Conservation (phyloP, 2,329 filamentous ascomycete genomes). For the Akanthomyces lecanii region DNA sequence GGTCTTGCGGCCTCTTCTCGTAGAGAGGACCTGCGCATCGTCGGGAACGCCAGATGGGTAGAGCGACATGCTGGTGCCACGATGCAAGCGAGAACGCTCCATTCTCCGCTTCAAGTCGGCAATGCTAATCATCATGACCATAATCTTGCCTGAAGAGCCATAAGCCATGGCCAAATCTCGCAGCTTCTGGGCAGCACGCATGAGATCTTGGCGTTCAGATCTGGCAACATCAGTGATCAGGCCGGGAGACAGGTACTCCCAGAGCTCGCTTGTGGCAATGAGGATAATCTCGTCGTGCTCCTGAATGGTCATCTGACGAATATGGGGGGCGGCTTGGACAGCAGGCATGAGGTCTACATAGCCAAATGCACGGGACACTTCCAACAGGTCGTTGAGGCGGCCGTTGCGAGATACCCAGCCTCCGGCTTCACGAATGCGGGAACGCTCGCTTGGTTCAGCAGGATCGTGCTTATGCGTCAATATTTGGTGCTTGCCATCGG, state of each 20-base stretch:
- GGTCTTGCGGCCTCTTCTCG: slow-evolving; percentile 60
- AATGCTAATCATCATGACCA: slow-evolving; percentile 98
- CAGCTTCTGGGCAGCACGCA: slow-evolving; percentile 91
- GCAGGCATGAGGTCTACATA: slow-evolving; percentile 90
- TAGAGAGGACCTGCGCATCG: slow-evolving; percentile 60
- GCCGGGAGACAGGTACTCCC: slow-evolving; percentile 89
- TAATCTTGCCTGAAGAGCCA: slow-evolving; percentile 88
- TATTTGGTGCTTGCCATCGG: slow-evolving; percentile 76
- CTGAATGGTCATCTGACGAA: slow-evolving; percentile 71
- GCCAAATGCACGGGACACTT: slow-evolving; percentile 91
- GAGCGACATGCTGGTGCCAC: slow-evolving; percentile 81
- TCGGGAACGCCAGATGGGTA: slow-evolving; percentile 71
- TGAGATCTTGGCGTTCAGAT: slow-evolving; percentile 81
- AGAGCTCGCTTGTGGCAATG: slow-evolving; percentile 85
- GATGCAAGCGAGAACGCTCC: slow-evolving; percentile 67
- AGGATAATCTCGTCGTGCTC: slow-evolving; percentile 93
- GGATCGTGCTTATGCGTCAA: slow-evolving; percentile 92
- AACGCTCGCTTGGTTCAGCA: slow-evolving; percentile 75
- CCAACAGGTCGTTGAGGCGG: slow-evolving; percentile 83
- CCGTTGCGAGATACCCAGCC: slow-evolving; percentile 95
- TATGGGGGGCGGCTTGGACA: slow-evolving; percentile 84
- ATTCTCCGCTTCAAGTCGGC: slow-evolving; percentile 80
- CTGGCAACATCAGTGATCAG: slow-evolving; percentile 88
- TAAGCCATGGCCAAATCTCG: slow-evolving; percentile 94
- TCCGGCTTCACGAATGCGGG: slow-evolving; percentile 88